These are phyloP conservation scores for Pleurotus tuoliensis DNA, from an alignment of 768 basidiomycete species.

Conservation along the genomic window DNA sequence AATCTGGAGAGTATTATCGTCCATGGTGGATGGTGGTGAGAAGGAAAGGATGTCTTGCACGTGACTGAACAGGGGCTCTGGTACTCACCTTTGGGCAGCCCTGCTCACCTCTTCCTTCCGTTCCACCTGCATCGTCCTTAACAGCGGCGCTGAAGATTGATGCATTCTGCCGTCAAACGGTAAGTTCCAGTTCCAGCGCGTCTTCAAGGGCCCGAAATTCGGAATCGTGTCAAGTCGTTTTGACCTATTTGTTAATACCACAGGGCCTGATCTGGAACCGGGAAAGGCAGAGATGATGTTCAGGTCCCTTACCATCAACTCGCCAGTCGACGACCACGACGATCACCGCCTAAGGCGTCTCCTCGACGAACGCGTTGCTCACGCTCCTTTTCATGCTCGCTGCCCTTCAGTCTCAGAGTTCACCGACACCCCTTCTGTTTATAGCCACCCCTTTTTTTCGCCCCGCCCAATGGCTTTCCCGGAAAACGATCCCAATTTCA, in stretches of 20 bases:
- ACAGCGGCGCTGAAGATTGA: constrained; percentile 6
- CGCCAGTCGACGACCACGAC: constrained; percentile 36
- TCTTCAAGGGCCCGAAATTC: background rate
- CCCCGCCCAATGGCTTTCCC: constrained; percentile 36
- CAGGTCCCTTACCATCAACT: constrained; percentile 23
- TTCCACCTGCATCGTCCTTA: background rate
- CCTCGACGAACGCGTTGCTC: constrained; percentile 50
- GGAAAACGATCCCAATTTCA: constrained; percentile 13
- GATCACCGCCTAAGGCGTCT: constrained; percentile 42
- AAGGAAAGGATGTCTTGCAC: background rate
- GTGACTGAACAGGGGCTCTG: background rate
- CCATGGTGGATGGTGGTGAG: background rate
- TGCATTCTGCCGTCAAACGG: constrained; percentile 2
- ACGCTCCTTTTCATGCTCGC: constrained; percentile 44
- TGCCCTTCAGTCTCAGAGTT: constrained; percentile 55
- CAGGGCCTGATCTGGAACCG: constrained; percentile 9
- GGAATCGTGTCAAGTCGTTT: constrained; percentile 7
- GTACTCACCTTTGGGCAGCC: constrained; percentile 2
- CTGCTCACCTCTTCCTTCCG: background rate
- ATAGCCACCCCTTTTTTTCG: constrained; percentile 58
- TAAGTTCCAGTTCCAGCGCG: background rate
- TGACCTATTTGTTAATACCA: constrained; percentile 8
- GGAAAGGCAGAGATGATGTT: constrained; percentile 7
- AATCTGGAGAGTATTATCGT: constrained; percentile 6
- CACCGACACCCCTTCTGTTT: constrained; percentile 67